Evolutionary conservation across 257 asterid genomes (phyloP).

Genomic region (Perilla frutescens): DNA sequence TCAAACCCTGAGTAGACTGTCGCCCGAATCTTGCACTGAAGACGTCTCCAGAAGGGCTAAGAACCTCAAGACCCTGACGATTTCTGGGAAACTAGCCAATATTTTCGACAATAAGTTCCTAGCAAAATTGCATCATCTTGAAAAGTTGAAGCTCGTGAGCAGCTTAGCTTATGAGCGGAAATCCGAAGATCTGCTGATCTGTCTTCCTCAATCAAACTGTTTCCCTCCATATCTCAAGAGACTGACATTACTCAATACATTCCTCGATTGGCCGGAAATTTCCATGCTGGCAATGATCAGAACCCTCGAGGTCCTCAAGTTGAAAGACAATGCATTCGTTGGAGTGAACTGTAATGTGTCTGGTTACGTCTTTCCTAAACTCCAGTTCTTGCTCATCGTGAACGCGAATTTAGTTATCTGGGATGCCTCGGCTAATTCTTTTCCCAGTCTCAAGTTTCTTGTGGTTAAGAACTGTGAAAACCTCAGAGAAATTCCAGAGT

Average conservation of each 20-base stretch:
- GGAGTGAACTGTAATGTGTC: slow-evolving; percentile 38
- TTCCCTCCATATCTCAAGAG: slow-evolving; percentile 46
- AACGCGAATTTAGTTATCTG: slow-evolving; percentile 35
- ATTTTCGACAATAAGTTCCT: neutral
- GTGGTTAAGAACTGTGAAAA: slow-evolving; percentile 35
- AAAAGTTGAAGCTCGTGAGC: slow-evolving; percentile 49
- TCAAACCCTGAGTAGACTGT: slow-evolving; percentile 43
- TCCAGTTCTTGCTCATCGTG: slow-evolving; percentile 38
- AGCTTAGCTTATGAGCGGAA: neutral
- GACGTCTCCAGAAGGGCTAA: slow-evolving; percentile 29
- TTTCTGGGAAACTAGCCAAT: slow-evolving; percentile 34
- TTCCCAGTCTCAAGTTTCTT: slow-evolving; percentile 35
- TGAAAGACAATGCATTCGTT: slow-evolving; percentile 45
- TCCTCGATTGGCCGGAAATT: slow-evolving; percentile 45
- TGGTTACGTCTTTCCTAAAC: slow-evolving; percentile 17
- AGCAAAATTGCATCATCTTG: slow-evolving; percentile 11
- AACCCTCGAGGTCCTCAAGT: slow-evolving; percentile 44
- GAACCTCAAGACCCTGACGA: slow-evolving; percentile 37
- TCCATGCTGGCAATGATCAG: slow-evolving; percentile 32
- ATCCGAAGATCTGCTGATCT: neutral
- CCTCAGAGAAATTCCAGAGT: slow-evolving; percentile 38
- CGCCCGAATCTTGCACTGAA: slow-evolving; percentile 40
- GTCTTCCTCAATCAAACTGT: slow-evolving; percentile 30
- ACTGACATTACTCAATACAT: slow-evolving; percentile 36
- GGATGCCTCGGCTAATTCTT: slow-evolving; percentile 33